Conservation (phyloP, 495 filamentous ascomycete genomes). For the Copromyces sp. region DNA sequence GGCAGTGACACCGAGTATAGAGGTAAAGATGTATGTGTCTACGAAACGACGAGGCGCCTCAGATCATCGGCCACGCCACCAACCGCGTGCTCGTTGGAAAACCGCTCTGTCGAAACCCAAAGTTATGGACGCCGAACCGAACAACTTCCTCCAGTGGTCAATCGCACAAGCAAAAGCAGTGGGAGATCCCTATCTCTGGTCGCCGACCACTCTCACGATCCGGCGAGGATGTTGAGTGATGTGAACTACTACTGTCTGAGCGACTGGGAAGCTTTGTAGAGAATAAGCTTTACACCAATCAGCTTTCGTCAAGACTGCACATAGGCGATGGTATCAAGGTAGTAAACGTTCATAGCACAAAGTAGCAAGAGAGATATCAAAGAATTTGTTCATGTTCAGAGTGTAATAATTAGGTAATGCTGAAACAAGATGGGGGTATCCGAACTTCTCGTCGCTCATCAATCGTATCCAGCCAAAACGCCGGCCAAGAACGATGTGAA, state of each 20-base stretch:
- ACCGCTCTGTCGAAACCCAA: slow-evolving; percentile 21
- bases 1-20: slow-evolving; percentile 21
- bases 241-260: too few species aligned
- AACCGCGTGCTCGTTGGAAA: slow-evolving; percentile 30
- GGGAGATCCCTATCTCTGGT: slow-evolving; percentile 20
- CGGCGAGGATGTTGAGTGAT: not conserved
- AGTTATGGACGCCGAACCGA: slow-evolving; percentile 17
- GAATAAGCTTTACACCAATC: too few species aligned
- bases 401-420: not conserved
- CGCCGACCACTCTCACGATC: slow-evolving; percentile 15
- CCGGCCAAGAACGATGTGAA: not conserved
- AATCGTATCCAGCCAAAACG: not conserved
- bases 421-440: not conserved
- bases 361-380: too few species aligned
- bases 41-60: slow-evolving; percentile 24
- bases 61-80: slow-evolving; percentile 22
- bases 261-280: too few species aligned
- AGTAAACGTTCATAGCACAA: too few species aligned
- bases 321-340: too few species aligned
- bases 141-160: slow-evolving; percentile 34
- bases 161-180: slow-evolving; percentile 20
- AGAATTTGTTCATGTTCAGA: not conserved
- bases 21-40: slow-evolving; percentile 29
- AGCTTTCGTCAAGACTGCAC: too few species aligned
- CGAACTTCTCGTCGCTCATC: not conserved